These are phyloP conservation scores for Ceriops zippeliana DNA, from an alignment of 345 rosid species.

Conservation along the genomic window DNA sequence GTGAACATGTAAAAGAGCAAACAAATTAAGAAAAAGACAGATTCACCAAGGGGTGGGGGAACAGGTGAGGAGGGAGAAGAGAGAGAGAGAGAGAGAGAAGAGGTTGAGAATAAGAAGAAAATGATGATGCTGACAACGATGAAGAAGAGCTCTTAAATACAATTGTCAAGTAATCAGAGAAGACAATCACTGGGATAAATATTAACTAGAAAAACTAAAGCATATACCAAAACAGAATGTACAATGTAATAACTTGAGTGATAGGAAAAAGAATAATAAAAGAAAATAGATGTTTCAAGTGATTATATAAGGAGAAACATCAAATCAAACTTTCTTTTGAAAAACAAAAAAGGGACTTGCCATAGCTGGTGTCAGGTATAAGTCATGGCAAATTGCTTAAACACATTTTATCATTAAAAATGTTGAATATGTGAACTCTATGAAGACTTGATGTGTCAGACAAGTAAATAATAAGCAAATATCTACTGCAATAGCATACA, in stretches of 20 bases:
- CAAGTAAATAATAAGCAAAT: too few species aligned
- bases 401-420: too few species aligned
- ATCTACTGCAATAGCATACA: too few species aligned
- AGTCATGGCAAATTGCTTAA: too few species aligned
- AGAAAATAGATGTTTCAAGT: background rate
- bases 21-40: background rate
- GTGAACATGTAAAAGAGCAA: constrained; percentile 12
- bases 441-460: too few species aligned
- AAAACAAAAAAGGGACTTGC: background rate
- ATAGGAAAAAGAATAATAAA: background rate
- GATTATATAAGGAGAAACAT: background rate
- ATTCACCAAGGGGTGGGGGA: background rate
- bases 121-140: too few species aligned
- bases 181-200: background rate
- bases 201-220: background rate
- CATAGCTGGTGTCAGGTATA: too few species aligned
- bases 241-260: background rate
- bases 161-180: background rate
- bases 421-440: too few species aligned
- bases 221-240: background rate
- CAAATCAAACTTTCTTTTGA: background rate
- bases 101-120: too few species aligned
- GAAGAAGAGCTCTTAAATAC: background rate
- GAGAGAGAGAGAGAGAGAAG: too few species aligned
- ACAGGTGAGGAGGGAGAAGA: too few species aligned